Evolutionary conservation across 805 yeast genomes (phyloP).

Genomic region (Schwanniomyces sp.): DNA sequence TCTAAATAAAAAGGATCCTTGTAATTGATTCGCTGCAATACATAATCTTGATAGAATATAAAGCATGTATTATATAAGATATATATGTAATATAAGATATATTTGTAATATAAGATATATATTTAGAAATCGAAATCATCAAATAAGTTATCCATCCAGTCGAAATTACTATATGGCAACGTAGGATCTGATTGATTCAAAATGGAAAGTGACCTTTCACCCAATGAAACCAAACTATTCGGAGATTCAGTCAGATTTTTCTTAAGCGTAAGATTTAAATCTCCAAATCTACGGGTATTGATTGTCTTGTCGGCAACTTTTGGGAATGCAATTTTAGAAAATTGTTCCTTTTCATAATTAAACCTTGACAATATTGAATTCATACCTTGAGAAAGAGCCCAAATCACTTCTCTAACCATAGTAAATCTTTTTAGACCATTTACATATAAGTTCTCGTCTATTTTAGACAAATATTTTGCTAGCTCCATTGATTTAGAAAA

Average conservation of each 20-base stretch:
- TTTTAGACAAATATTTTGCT: conserved; percentile 20
- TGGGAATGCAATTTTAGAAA: background rate
- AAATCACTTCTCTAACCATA: conserved; percentile 60
- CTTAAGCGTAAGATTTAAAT: background rate
- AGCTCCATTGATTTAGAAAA: conserved; percentile 21
- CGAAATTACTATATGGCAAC: background rate
- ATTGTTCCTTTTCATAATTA: too few species aligned
- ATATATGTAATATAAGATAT: too few species aligned
- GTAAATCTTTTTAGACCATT: conserved; percentile 33
- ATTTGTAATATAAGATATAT: too few species aligned
- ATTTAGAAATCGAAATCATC: background rate
- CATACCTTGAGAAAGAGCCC: conserved; percentile 41
- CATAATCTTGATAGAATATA: too few species aligned
- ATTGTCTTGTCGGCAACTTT: background rate
- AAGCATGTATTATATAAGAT: too few species aligned
- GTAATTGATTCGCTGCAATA: too few species aligned
- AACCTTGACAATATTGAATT: background rate
- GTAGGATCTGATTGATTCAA: background rate
- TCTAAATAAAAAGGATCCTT: too few species aligned
- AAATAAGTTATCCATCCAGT: background rate
- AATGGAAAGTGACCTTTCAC: background rate
- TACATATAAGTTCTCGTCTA: conserved; percentile 26
- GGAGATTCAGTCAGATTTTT: background rate
- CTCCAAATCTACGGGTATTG: background rate
- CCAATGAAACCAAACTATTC: background rate